Evolutionary conservation across 1,139 yeast genomes (phyloP), one percentile per base, ranked within the genome.

Genomic region (Lodderomyces jiufengensis): DNA sequence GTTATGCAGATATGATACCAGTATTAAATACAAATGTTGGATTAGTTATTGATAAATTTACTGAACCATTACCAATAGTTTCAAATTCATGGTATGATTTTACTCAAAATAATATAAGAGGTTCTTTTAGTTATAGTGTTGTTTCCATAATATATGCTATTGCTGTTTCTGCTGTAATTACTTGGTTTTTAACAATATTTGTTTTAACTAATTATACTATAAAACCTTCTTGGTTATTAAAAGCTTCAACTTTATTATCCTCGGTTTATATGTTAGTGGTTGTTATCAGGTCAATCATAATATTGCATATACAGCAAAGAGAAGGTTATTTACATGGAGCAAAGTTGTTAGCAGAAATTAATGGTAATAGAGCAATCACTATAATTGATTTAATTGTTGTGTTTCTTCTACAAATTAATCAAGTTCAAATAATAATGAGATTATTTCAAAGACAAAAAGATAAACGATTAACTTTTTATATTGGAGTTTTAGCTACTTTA

Each of bases 341-440:
- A 3, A 50, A 61, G 30, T 55, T 85, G 22, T 55, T 82, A 18
- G 61, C 63, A 28, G 54, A 59, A 10, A 57, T 84, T n/a, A 68
- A 77, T 44, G 50, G 51, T 2, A 72, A 75, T 27, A 46, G 63
- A 5, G 70, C 75, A 14, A 71, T 84, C 45, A 73, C 76, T 38
- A 66, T 78, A 7, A 61, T 84, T n/a, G 87, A 81, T 47, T 65
- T 84, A 28, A 52, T 86, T 1, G 75, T 79, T 21, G 79, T 79
- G 15, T 57, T 82, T 6, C 51, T 84, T 5, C 62, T 84, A 14
- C 84, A 81, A 52, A 62, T 84, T 24, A 79, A 86, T 39, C 92
- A 84, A 53, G 88, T 84, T 0, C 90, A 84, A 50, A 80, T 84
- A 18, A 69, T 84, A 5, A 81, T 82, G 77, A 63, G 92, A 37